Conservation (phyloP, 371 early-diverging fungal species). For the Apophysomyces trapeziformis region DNA sequence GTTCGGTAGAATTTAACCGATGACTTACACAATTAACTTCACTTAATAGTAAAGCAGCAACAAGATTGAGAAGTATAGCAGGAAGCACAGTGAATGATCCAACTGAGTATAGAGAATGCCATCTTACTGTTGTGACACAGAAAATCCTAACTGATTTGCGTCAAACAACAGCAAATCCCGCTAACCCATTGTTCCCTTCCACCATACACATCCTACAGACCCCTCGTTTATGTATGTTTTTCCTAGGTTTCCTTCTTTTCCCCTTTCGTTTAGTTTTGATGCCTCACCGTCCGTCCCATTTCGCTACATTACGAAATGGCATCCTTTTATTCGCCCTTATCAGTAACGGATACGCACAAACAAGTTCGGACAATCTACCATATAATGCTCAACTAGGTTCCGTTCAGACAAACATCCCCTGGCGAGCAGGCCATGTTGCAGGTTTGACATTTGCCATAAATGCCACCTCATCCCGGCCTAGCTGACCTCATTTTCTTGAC, state of each 20-base stretch:
- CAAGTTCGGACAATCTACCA: neutral
- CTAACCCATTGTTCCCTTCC: conserved; percentile 2
- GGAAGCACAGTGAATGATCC: neutral
- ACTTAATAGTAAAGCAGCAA: neutral
- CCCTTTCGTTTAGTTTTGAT: conserved; percentile 7
- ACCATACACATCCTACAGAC: neutral
- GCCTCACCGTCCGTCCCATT: conserved; percentile 1
- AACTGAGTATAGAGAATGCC: neutral
- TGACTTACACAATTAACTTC: too few relatives aligned
- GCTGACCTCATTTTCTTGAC: neutral
- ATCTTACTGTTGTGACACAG: conserved; percentile 2
- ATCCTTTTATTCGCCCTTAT: neutral
- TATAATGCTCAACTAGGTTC: conserved; percentile 29
- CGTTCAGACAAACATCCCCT: conserved; percentile 40
- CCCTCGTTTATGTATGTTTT: conserved; percentile 12
- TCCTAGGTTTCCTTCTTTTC: conserved; percentile 6
- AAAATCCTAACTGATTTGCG: conserved; percentile 8
- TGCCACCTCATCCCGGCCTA: neutral
- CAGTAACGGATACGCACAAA: neutral
- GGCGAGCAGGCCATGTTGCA: conserved; percentile 57
- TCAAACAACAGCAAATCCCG: neutral
- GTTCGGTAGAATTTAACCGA: too few relatives aligned
- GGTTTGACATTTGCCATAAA: conserved; percentile 28
- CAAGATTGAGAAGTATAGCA: neutral
- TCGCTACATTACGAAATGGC: conserved; percentile 1